phyloP scores from a whole-genome alignment of 148 eudicot genomes.

The Tetragonia tetragonoides region DNA sequence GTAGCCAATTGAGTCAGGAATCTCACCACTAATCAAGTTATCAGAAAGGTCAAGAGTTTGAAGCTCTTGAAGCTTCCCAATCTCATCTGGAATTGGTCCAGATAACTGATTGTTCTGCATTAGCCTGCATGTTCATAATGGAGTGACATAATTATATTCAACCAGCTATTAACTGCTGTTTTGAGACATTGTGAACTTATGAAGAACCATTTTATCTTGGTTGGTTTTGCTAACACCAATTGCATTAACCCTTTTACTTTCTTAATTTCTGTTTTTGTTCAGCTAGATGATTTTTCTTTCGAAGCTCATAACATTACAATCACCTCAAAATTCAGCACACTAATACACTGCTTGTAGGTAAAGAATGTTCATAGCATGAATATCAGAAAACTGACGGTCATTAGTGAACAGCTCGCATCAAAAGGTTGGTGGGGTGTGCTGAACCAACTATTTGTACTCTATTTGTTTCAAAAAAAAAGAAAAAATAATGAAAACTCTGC shows the following conservation, averaged over 20 bases:
- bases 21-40: slow-evolving; percentile 71
- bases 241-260: background rate
- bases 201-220: background rate
- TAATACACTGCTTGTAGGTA: background rate
- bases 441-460: background rate
- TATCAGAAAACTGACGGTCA: background rate
- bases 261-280: background rate
- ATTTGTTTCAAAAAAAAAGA: background rate
- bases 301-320: background rate
- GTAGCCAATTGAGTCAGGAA: slow-evolving; percentile 76
- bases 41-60: slow-evolving; percentile 81
- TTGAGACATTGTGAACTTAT: background rate
- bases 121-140: slow-evolving; percentile 44
- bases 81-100: slow-evolving; percentile 67
- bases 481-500: background rate
- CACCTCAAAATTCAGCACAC: background rate
- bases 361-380: background rate
- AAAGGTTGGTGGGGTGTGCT: background rate
- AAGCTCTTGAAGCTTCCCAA: slow-evolving; percentile 68
- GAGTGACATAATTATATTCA: background rate
- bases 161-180: background rate
- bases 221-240: slow-evolving; percentile 9
- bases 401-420: background rate
- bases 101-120: slow-evolving; percentile 72
- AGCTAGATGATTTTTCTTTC: background rate